Conservation (phyloP, 192 early-diverging fungal species). For the Coemansia javaensis region DNA sequence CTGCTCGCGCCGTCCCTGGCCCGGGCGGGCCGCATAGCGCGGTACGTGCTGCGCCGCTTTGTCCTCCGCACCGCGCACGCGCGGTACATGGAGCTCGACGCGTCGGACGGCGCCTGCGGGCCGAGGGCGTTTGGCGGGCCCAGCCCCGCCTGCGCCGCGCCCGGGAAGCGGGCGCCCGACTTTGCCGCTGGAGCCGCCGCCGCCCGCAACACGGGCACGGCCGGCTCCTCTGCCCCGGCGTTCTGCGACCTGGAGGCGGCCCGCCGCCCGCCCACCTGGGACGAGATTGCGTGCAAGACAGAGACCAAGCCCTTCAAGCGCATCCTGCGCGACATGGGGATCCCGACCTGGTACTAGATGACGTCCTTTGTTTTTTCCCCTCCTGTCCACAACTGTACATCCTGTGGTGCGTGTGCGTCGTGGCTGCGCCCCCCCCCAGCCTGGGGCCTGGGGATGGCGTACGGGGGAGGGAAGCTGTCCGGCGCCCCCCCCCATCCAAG, state of each 20-base stretch:
- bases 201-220: constrained; percentile 21
- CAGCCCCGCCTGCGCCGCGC: neutral
- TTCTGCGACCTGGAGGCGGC: constrained; percentile 21
- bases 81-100: constrained; percentile 13
- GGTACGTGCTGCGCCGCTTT: constrained; percentile 17
- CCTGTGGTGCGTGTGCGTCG: too few species aligned
- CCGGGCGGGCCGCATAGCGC: constrained; percentile 11
- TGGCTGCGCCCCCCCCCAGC: too few species aligned
- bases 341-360: constrained; percentile 45
- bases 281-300: constrained; percentile 35
- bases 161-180: neutral
- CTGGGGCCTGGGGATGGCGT: too few species aligned
- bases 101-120: too few species aligned
- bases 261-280: constrained; percentile 26
- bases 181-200: too few species aligned
- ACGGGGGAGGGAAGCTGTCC: too few species aligned
- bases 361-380: too few species aligned
- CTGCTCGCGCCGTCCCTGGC: constrained; percentile 21
- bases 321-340: constrained; percentile 46
- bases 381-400: neutral
- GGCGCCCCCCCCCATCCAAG: too few species aligned
- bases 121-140: too few species aligned
- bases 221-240: constrained; percentile 1
- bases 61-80: constrained; percentile 5
- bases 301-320: constrained; percentile 44